Conservation (phyloP, 75 land plant species). For the Pinus tabuliformis region DNA sequence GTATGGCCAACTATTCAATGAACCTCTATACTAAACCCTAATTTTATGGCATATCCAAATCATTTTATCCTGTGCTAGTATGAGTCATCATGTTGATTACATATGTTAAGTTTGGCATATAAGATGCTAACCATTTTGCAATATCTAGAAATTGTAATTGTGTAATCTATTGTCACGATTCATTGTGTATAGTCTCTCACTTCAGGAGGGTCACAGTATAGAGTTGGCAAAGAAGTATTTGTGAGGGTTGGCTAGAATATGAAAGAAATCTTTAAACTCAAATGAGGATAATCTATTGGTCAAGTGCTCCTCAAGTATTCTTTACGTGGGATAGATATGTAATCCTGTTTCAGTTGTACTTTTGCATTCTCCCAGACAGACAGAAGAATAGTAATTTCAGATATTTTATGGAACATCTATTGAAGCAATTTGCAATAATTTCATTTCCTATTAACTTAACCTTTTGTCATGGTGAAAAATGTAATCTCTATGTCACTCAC, state of each 20-base stretch:
- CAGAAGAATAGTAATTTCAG: too few species aligned
- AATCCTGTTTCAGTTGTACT: too few species aligned
- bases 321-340: too few species aligned
- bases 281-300: too few species aligned
- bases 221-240: neutral
- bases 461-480: too few species aligned
- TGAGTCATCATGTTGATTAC: neutral
- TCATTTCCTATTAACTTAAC: too few species aligned
- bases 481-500: too few species aligned
- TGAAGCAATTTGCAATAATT: too few species aligned
- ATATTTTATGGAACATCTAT: too few species aligned
- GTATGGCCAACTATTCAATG: neutral
- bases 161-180: neutral
- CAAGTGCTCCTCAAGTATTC: too few species aligned
- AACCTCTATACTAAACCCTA: neutral
- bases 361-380: too few species aligned
- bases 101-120: neutral
- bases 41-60: neutral
- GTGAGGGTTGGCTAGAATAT: neutral
- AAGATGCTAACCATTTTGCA: neutral
- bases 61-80: neutral
- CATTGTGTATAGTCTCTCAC: neutral
- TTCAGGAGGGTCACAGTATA: neutral
- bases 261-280: too few species aligned
- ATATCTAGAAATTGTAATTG: neutral